Percentiles rank a stretch among this genome's conserved stretches.
Evolutionary conservation across 2,329 filamentous ascomycete species (phyloP).

Genomic region (Aspergillus sp.): DNA sequence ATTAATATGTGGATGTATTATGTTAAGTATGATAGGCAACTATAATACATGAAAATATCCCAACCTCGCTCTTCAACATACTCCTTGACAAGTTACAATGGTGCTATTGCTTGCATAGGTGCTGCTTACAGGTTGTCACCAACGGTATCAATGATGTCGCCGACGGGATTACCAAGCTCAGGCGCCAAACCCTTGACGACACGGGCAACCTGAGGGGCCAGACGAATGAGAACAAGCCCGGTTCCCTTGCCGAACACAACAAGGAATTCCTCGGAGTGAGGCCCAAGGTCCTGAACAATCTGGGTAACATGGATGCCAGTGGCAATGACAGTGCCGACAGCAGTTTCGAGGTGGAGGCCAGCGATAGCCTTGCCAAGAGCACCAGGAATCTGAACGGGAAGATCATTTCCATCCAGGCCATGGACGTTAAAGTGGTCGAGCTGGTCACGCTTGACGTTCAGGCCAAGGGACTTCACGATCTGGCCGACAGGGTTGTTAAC

Average conservation of each 20-base stretch:
- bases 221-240: not conserved
- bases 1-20: slow-evolving; percentile 1
- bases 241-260: not conserved
- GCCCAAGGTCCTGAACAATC: not conserved
- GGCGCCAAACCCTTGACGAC: not conserved
- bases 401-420: not conserved
- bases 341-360: not conserved
- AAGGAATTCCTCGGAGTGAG: not conserved
- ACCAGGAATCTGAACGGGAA: not conserved
- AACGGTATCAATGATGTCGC: not conserved
- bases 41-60: slow-evolving; percentile 11
- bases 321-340: slow-evolving; percentile 4
- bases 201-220: not conserved
- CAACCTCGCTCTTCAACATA: not conserved
- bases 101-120: not conserved
- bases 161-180: not conserved
- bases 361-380: not conserved
- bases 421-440: not conserved
- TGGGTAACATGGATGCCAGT: not conserved
- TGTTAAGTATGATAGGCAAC: slow-evolving; percentile 3
- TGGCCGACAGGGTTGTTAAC: slow-evolving; percentile 27
- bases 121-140: slow-evolving; percentile 4
- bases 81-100: not conserved
- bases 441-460: slow-evolving; percentile 14
- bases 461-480: slow-evolving; percentile 23